Conservation (phyloP, 2,329 filamentous ascomycete species). For the Cyphellophora europaea region DNA sequence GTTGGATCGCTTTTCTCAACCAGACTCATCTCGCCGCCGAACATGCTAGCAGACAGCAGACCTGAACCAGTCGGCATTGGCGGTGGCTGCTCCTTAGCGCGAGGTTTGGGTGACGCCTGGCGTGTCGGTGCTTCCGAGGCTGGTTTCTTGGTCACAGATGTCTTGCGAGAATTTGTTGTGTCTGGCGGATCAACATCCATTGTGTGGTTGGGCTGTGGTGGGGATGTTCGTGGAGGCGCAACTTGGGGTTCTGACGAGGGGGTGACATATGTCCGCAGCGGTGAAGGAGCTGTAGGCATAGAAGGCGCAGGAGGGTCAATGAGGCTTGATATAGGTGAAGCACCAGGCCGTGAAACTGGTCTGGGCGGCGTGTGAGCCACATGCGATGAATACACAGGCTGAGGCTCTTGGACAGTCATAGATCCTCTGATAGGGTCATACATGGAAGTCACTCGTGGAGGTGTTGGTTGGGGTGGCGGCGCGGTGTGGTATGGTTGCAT, state of each 20-base stretch:
- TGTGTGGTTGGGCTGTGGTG: slow-evolving; percentile 3
- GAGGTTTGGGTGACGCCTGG: slow-evolving; percentile 46
- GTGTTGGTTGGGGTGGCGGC: slow-evolving; percentile 16
- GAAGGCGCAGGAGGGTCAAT: slow-evolving; percentile 54
- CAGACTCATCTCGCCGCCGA: slow-evolving; percentile 41
- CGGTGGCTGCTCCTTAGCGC: slow-evolving; percentile 46
- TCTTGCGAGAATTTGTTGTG: slow-evolving; percentile 21
- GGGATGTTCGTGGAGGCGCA: background rate
- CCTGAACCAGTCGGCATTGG: slow-evolving; percentile 55
- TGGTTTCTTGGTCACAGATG: slow-evolving; percentile 32
- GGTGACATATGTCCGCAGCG: slow-evolving; percentile 5
- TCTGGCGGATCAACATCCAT: slow-evolving; percentile 18
- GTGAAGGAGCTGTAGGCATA: slow-evolving; percentile 1
- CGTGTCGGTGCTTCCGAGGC: slow-evolving; percentile 42
- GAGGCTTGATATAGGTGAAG: slow-evolving; percentile 83
- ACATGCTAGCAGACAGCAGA: slow-evolving; percentile 52
- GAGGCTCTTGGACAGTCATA: slow-evolving; percentile 44
- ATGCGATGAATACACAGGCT: slow-evolving; percentile 49
- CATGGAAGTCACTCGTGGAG: slow-evolving; percentile 42
- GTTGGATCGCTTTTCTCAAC: slow-evolving; percentile 32
- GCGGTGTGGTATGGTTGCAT: slow-evolving; percentile 27
- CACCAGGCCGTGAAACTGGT: slow-evolving; percentile 59
- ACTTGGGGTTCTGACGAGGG: slow-evolving; percentile 9
- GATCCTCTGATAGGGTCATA: slow-evolving; percentile 82
- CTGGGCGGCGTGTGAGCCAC: slow-evolving; percentile 43